Base-by-base conservation (phyloP, 371 early-diverging fungal species). In the Mortierella sp. region DNA sequence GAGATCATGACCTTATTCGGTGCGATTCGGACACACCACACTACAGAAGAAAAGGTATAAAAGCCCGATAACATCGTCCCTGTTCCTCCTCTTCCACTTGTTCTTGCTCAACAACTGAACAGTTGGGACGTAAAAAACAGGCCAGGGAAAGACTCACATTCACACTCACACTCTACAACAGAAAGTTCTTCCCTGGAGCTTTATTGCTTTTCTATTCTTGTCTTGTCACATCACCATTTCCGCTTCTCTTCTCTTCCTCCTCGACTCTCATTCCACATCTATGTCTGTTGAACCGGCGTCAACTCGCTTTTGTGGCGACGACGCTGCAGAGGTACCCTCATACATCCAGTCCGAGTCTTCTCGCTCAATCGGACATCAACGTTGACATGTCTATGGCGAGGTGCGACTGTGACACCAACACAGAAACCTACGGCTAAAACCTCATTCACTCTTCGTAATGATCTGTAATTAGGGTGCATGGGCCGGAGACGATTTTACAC, bases 401-500 rank as follows among this genome's bases (percentile, higher is more conserved):
- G 30, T 21, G 46, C 23, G n/a, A 26, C 49, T 31, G n/a, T 34
- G 14, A 21, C 53, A 27, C 27, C 21, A 31, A 23, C 27, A n/a
- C n/a, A n/a, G n/a, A n/a, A n/a, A n/a, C n/a, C n/a, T 21, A 2
- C 17, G 27, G 19, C 55, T 48, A 41, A 27, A 28, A 19, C 50
- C 28, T 27, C 30, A 2, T 26, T 32, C 39, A 0, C 17, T 23
- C 50, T 31, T 21, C 49, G 30, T 27, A 8, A 17, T 44, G n/a
- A 17, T 48, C 1, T 43, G 47, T 37, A 6, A 27, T 37, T 67
- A 73, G 73, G 51, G 51, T 11, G 70, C 70, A 19, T 76, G 76
- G 76, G 26, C 64, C 11, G 70, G 58, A 53, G 53, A 76, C 50
- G 76, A 76, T 65, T 76, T 76, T 57, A 52, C 70, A 6, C 76